phyloP scores from a whole-genome alignment of 2,329 filamentous ascomycete genomes.

The Pyrenochaeta sp. region DNA sequence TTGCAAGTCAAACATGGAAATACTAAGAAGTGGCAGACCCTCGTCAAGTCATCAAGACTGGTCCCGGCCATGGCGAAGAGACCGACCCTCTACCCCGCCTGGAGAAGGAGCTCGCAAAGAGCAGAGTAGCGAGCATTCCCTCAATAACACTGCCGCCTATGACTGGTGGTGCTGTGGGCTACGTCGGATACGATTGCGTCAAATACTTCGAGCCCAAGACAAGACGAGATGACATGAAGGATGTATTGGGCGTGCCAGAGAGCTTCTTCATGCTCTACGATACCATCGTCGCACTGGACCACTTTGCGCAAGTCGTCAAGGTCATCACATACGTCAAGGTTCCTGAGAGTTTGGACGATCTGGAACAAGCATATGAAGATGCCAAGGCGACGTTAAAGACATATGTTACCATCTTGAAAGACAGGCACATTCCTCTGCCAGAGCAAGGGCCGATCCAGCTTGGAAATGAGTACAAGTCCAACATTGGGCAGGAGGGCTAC shows the following conservation, averaged over 20 bases:
- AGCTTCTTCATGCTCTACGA: slow-evolving; percentile 97
- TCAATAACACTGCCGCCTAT: slow-evolving; percentile 83
- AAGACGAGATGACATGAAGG: slow-evolving; percentile 82
- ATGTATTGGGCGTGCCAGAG: slow-evolving; percentile 88
- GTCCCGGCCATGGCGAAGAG: slow-evolving; percentile 83
- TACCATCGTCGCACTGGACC: slow-evolving; percentile 91
- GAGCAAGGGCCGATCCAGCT: slow-evolving; percentile 75
- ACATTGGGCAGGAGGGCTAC: slow-evolving; percentile 88
- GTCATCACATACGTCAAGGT: slow-evolving; percentile 90
- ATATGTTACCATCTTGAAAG: slow-evolving; percentile 74
- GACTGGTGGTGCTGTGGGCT: slow-evolving; percentile 92
- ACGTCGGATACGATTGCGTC: slow-evolving; percentile 97
- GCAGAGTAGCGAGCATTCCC: slow-evolving; percentile 82
- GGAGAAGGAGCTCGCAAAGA: slow-evolving; percentile 79
- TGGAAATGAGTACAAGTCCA: slow-evolving; percentile 84
- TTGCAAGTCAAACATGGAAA: background rate
- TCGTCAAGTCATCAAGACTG: slow-evolving; percentile 83
- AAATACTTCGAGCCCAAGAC: slow-evolving; percentile 98
- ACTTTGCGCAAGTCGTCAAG: slow-evolving; percentile 92
- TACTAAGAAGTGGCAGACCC: slow-evolving; percentile 57
- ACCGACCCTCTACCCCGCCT: slow-evolving; percentile 84
- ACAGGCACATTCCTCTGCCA: slow-evolving; percentile 78
- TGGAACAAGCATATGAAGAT: slow-evolving; percentile 74
- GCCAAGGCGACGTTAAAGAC: slow-evolving; percentile 70
- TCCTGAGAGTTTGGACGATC: slow-evolving; percentile 57